Conservation (phyloP, 192 early-diverging fungal genomes). For the Coemansia sp. region DNA sequence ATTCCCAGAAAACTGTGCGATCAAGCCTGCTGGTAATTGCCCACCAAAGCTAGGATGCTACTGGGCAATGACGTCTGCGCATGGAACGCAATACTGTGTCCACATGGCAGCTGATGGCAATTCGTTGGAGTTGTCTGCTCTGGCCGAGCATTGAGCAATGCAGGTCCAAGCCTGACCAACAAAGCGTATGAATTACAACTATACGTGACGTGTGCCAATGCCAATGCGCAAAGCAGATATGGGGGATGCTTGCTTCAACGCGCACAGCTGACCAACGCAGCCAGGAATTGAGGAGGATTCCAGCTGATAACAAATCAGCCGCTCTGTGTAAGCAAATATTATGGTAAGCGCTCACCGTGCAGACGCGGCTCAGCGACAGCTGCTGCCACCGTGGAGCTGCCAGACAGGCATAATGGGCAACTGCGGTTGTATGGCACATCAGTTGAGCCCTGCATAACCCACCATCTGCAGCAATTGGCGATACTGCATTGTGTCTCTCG, state of each 20-base stretch:
- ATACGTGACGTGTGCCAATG: neutral
- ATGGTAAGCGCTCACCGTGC: neutral
- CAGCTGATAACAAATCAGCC: slow-evolving; percentile 2
- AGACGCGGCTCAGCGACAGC: too few species aligned
- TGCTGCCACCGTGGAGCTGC: too few species aligned
- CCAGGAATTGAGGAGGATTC: neutral
- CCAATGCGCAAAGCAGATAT: too few species aligned
- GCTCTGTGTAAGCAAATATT: neutral
- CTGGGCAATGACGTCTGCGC: neutral
- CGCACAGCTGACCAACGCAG: neutral
- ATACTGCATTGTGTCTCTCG: neutral
- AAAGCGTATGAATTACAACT: neutral
- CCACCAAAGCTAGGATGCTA: neutral
- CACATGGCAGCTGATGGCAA: neutral
- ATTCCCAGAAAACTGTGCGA: neutral
- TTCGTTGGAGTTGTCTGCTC: neutral
- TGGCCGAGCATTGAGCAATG: neutral
- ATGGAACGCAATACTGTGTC: neutral
- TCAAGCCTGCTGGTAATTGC: slow-evolving; percentile 1
- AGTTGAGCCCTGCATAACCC: slow-evolving; percentile 5
- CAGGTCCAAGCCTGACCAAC: neutral
- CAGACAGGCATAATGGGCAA: neutral
- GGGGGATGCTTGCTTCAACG: too few species aligned
- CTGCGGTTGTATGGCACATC: neutral
- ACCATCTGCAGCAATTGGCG: slow-evolving; percentile 2